phyloP scores from a whole-genome alignment of 139 green algal genomes.

The Pedinophyceae sp. region DNA sequence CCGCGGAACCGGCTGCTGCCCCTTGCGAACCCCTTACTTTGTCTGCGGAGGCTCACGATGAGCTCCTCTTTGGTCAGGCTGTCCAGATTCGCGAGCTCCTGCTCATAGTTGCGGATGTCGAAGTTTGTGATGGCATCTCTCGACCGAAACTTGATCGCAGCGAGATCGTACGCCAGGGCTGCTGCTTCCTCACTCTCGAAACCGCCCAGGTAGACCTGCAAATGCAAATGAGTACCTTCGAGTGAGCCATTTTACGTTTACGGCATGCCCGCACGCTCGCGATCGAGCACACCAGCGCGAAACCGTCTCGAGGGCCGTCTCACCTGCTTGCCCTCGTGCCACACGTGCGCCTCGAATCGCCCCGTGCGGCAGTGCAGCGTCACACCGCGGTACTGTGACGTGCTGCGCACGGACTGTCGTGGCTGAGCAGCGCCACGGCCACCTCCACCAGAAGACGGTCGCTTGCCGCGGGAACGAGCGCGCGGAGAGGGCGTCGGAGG shows the following conservation, averaged over 20 bases:
- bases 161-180: slow-evolving; percentile 61
- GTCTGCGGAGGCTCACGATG: slow-evolving; percentile 40
- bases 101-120: slow-evolving; percentile 33
- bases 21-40: slow-evolving; percentile 39
- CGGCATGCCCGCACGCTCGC: no score
- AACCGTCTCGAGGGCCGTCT: background rate
- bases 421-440: no score
- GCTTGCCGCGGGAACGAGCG: no score
- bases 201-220: slow-evolving; percentile 70
- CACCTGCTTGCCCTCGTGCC: slow-evolving; percentile 35
- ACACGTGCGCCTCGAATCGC: slow-evolving; percentile 28
- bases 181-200: slow-evolving; percentile 66
- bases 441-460: no score
- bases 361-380: slow-evolving; percentile 67
- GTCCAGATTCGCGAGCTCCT: slow-evolving; percentile 17
- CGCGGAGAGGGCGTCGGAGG: no score
- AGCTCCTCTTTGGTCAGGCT: slow-evolving; percentile 48
- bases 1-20: slow-evolving; percentile 37
- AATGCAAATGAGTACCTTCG: no score
- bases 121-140: slow-evolving; percentile 50
- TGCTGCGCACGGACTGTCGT: slow-evolving; percentile 8
- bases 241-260: no score
- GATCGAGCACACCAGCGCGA: no score
- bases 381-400: slow-evolving; percentile 49
- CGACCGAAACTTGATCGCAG: slow-evolving; percentile 43